Conservation (phyloP, 441 rosid genomes). For the Isatis lusitanica region DNA sequence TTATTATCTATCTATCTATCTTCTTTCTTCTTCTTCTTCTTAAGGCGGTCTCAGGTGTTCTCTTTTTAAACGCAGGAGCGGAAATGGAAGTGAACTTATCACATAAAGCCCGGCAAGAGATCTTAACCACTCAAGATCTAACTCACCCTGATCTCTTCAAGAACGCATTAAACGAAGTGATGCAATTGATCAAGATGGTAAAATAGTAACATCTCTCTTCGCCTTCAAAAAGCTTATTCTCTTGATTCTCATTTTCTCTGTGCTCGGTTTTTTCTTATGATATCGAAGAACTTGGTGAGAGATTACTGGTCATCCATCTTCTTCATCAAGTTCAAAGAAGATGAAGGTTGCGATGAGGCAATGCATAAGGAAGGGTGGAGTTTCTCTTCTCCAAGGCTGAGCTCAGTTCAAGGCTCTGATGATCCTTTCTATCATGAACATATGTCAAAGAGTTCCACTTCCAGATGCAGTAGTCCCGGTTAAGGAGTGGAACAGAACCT, state of each 20-base stretch:
- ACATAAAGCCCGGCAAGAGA: constrained; percentile 67
- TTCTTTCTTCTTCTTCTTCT: background rate
- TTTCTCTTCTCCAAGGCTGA: constrained; percentile 70
- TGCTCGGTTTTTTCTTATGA: constrained; percentile 2
- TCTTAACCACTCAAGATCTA: constrained; percentile 62
- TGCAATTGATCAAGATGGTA: constrained; percentile 78
- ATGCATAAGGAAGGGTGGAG: constrained; percentile 59
- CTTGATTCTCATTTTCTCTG: background rate
- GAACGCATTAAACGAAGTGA: constrained; percentile 66
- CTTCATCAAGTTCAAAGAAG: constrained; percentile 84
- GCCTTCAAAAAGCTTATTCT: background rate
- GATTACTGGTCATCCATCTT: constrained; percentile 90
- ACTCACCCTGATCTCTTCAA: constrained; percentile 67
- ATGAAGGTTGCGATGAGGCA: constrained; percentile 48
- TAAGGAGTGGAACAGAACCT: background rate
- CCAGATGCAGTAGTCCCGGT: constrained; percentile 36
- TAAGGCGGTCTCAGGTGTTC: background rate
- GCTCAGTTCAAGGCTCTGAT: constrained; percentile 69
- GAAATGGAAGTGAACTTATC: constrained; percentile 90
- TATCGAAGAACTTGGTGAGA: constrained; percentile 65
- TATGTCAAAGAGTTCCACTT: constrained; percentile 44
- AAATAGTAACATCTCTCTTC: background rate
- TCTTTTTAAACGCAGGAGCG: constrained; percentile 51
- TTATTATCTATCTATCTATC: constrained; percentile 29
- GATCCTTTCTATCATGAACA: constrained; percentile 86